Percentiles rank a stretch among this genome's conserved stretches.
Conservation (phyloP, 192 early-diverging fungal species). For the Dissophora ornata region DNA sequence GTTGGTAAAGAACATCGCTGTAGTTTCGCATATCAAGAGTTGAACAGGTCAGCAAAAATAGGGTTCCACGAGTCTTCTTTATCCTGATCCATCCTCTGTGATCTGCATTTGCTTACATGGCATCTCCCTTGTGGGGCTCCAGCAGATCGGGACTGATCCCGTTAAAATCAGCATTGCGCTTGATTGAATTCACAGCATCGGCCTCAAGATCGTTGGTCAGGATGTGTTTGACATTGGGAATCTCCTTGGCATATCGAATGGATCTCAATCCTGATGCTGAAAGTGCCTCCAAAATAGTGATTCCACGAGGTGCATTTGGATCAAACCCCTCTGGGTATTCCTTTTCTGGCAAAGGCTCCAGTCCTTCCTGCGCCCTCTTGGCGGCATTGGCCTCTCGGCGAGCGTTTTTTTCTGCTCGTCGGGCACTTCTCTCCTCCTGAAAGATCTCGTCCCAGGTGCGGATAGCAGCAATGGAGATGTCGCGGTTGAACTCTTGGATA, state of each 20-base stretch:
- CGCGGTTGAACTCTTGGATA: conserved; percentile 97
- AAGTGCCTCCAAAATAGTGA: conserved; percentile 91
- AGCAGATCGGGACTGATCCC: conserved; percentile 78
- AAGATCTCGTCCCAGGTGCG: conserved; percentile 88
- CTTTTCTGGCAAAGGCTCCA: conserved; percentile 36
- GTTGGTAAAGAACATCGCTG: conserved; percentile 77
- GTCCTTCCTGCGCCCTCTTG: conserved; percentile 35
- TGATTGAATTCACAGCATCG: conserved; percentile 92
- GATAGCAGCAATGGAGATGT: conserved; percentile 98
- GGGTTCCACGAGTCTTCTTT: too few species aligned
- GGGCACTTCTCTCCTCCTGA: conserved; percentile 70
- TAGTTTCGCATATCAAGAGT: too few species aligned
- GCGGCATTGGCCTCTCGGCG: conserved; percentile 37
- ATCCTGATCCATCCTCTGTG: background rate
- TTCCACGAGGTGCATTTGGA: conserved; percentile 37
- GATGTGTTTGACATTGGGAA: conserved; percentile 80
- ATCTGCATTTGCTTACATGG: conserved; percentile 63
- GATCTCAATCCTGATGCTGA: conserved; percentile 95
- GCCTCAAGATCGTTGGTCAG: conserved; percentile 91
- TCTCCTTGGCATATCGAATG: conserved; percentile 96
- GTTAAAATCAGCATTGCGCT: conserved; percentile 87
- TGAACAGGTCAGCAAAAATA: too few species aligned
- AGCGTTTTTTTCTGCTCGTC: conserved; percentile 64
- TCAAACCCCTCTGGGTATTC: conserved; percentile 25
- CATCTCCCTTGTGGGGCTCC: conserved; percentile 86